Base-by-base conservation (phyloP, 2,329 filamentous ascomycete genomes). In the Alternaria tenuissima region DNA sequence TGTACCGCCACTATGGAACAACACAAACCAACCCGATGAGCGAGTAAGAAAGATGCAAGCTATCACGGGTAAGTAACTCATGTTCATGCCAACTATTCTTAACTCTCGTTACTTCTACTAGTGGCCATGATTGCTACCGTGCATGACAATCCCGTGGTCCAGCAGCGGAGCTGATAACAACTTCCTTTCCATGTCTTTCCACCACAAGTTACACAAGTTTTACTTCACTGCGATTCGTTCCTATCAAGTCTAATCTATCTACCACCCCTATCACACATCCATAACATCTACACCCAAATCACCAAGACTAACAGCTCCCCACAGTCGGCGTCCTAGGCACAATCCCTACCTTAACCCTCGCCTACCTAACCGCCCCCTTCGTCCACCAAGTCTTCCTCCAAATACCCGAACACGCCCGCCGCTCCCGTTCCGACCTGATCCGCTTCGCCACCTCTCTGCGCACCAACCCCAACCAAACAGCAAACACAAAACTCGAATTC, bases 291-390 rank as follows among this genome's bases (percentile, higher is more conserved):
- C 7, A 32, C n/a, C 22, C 14, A 34, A 24, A 39, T 49, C 34
- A 20, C 28, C 11, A 24, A 39, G 26, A 44, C 43, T 59, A 51
- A 34, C 46, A 44, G 3, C 44, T 26, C 9, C 41, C 12, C 5
- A n/a, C 48, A 78, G 76, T 77, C 9, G 69, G 69, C 42, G 34
- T 72, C 46, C 62, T 76, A 3, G 67, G 71, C 34, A 69, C 71
- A 4, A 65, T 79, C 22, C 77, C 77, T 4, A 73, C 76, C 12
- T 22, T 75, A 24, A 65, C 75, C 7, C 65, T 78, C 51, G 71
- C 73, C 44, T 76, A 74, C 61, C 57, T 76, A 9, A 79, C 77
- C 7, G 70, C 77, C 1, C 77, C 77, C n/a, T 79, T 77, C 44
- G 74, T 74, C 7, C 72, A 74, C 53, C 64, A 66, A 55, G 64